A percentile compares a stretch with the other conserved stretches of the same genome.
phyloP scores from a whole-genome alignment of 129 eudicot genomes.

The Pulicaria dysenterica region DNA sequence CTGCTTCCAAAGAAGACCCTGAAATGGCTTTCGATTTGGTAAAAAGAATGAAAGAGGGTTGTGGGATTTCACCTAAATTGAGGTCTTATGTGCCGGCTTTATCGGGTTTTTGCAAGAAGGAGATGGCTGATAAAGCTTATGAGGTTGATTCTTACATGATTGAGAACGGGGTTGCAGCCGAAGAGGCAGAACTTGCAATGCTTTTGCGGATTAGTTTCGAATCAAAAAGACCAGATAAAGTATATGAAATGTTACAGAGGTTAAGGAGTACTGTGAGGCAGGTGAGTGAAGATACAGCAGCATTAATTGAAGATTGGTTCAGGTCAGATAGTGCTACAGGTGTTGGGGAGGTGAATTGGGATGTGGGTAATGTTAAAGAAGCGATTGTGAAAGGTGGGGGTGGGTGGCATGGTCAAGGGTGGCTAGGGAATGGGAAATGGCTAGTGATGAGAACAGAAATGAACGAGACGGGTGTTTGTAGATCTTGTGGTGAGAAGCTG shows the following conservation, averaged over 20 bases:
- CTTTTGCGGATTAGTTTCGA: slow-evolving; percentile 69
- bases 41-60: slow-evolving; percentile 61
- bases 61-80: slow-evolving; percentile 67
- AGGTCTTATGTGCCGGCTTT: slow-evolving; percentile 91
- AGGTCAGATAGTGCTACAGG: slow-evolving; percentile 48
- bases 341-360: slow-evolving; percentile 74
- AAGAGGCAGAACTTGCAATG: slow-evolving; percentile 67
- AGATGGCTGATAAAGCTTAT: slow-evolving; percentile 70
- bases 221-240: slow-evolving; percentile 53
- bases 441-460: slow-evolving; percentile 67
- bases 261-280: slow-evolving; percentile 71
- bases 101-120: slow-evolving; percentile 69
- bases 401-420: slow-evolving; percentile 99
- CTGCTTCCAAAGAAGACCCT: slow-evolving; percentile 71
- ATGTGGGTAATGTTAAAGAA: slow-evolving; percentile 58
- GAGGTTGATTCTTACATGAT: slow-evolving; percentile 85
- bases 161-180: slow-evolving; percentile 62
- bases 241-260: slow-evolving; percentile 85
- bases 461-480: slow-evolving; percentile 70
- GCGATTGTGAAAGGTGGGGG: slow-evolving; percentile 86
- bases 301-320: slow-evolving; percentile 79
- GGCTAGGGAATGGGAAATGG: slow-evolving; percentile 94
- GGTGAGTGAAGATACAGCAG: slow-evolving; percentile 71
- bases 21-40: slow-evolving; percentile 85
- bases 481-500: slow-evolving; percentile 75